Evolutionary conservation across 768 basidiomycete species (phyloP), one percentile per base, ranked within the genome.

Genomic region (Boletus barrowsii): DNA sequence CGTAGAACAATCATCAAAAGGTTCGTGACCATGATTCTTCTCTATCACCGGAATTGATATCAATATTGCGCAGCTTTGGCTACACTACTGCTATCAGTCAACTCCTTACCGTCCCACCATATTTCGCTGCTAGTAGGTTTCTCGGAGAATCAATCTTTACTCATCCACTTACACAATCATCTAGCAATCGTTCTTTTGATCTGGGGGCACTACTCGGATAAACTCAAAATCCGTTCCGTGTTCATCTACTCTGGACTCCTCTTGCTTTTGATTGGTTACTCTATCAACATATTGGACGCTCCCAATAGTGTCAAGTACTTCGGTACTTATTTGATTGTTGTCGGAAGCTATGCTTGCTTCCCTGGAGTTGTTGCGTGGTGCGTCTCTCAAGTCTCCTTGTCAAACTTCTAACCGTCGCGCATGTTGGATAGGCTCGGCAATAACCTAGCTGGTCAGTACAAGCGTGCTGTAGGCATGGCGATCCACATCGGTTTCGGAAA

Each of bases 71-170:
- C 55, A 84, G 83, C 20, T 87, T 88, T 51, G 86, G 86, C 2
- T 79, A 81, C 62, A 66, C 76, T 4, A 65, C 79, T 5, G 70
- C 83, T 0, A 73, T 84, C 49, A 83, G 79, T 50, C 84, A 87
- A 60, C 73, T 88, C 4, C 75, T 89, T 39, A 86, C 85, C 3
- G 79, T 88, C 0, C 87, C 87, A 2, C 84, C 85, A 9, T 88
- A 87, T 60, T 66, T 84, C 20, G 68, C 80, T 42, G 84, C 83
- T 13, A 81, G 86, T 87, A 58, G 35, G 82, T 68, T 26, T n/a
- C 39, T 51, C 9, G 0, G 17, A 7, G n/a, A 42, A 45, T 32
- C 24, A 0, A 15, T 8, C 20, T n/a, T 13, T 22, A 32, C 33
- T 9, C 36, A 15, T 53, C 5, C 11, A 24, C 41, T 42, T 10